phyloP scores from a whole-genome alignment of 352 stramenopile genomes.

The Phytopythium mirpurense region DNA sequence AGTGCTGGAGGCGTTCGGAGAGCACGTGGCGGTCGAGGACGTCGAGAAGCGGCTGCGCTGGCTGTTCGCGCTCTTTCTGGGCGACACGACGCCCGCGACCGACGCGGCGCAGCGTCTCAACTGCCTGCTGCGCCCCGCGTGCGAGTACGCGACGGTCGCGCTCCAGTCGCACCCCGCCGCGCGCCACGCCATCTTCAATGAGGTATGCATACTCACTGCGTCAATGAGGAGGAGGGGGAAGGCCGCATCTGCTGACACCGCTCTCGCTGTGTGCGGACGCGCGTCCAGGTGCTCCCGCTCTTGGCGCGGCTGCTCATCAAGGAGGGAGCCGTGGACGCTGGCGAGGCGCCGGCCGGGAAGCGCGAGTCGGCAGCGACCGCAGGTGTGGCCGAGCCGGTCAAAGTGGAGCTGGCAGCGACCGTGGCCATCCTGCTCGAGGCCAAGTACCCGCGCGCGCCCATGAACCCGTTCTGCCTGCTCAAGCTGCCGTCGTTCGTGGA shows the following conservation, averaged over 20 bases:
- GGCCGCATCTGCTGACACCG: too few species aligned
- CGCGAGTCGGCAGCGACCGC: background rate
- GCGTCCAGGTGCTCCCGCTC: conserved; percentile 31
- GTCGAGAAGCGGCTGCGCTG: conserved; percentile 45
- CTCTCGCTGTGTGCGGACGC: background rate
- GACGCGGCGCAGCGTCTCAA: conserved; percentile 25
- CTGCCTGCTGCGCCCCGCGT: conserved; percentile 50
- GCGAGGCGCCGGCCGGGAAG: conserved; percentile 7
- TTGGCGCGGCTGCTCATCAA: conserved; percentile 33
- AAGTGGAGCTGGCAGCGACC: conserved; percentile 45
- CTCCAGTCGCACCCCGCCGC: conserved; percentile 53
- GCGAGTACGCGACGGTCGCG: conserved; percentile 55
- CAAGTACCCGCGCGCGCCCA: conserved; percentile 25
- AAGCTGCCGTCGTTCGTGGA: conserved; percentile 53
- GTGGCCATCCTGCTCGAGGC: conserved; percentile 55
- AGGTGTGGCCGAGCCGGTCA: conserved; percentile 32
- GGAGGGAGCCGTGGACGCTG: conserved; percentile 9
- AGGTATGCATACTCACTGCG: conserved; percentile 7
- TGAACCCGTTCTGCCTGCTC: conserved; percentile 48
- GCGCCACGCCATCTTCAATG: conserved; percentile 34
- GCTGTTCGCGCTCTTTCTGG: conserved; percentile 47
- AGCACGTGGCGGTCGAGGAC: conserved; percentile 24
- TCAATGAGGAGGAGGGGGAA: too few species aligned
- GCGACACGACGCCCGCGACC: conserved; percentile 10
- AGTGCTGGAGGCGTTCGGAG: conserved; percentile 58